These are phyloP conservation scores for Westerdykella aurantiaca DNA, from an alignment of 2,329 filamentous ascomycete genomes.

Conservation along the genomic window DNA sequence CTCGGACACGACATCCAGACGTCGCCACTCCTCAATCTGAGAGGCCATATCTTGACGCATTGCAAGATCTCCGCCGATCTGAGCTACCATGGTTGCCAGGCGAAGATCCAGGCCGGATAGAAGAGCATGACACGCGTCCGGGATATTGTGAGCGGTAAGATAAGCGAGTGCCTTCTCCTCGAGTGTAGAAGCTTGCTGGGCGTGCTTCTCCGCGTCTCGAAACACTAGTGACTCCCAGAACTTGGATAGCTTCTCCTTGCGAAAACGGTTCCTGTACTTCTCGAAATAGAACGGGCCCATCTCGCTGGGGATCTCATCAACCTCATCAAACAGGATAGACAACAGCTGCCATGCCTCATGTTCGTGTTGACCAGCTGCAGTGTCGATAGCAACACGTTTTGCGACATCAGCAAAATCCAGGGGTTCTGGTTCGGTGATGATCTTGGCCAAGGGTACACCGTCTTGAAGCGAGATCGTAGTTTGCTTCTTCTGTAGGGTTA, in stretches of 20 bases:
- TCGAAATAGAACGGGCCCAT: conserved; percentile 40
- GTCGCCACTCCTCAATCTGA: conserved; percentile 79
- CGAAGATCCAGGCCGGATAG: conserved; percentile 71
- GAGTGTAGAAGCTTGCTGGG: conserved; percentile 55
- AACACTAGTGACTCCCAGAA: conserved; percentile 53
- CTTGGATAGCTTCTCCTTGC: conserved; percentile 59
- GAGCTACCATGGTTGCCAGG: conserved; percentile 75
- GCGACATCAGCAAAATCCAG: conserved; percentile 50
- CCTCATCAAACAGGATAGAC: conserved; percentile 75
- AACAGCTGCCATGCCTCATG: conserved; percentile 78
- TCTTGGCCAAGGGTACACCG: conserved; percentile 55
- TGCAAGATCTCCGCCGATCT: conserved; percentile 69
- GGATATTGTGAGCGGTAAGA: conserved; percentile 70
- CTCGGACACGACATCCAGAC: conserved; percentile 77
- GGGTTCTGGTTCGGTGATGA: conserved; percentile 45
- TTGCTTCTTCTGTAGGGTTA: conserved; percentile 52
- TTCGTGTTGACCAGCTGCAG: conserved; percentile 51
- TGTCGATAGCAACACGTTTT: conserved; percentile 35
- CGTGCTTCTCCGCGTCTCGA: conserved; percentile 37
- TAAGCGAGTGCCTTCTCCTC: conserved; percentile 82
- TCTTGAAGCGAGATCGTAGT: conserved; percentile 43
- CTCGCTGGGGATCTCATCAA: conserved; percentile 28
- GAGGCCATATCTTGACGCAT: conserved; percentile 68
- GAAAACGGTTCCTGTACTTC: conserved; percentile 35
- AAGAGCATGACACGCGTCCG: conserved; percentile 76